Evolutionary conservation across 768 basidiomycete species (phyloP).

Genomic region (Tylopilus balloui): DNA sequence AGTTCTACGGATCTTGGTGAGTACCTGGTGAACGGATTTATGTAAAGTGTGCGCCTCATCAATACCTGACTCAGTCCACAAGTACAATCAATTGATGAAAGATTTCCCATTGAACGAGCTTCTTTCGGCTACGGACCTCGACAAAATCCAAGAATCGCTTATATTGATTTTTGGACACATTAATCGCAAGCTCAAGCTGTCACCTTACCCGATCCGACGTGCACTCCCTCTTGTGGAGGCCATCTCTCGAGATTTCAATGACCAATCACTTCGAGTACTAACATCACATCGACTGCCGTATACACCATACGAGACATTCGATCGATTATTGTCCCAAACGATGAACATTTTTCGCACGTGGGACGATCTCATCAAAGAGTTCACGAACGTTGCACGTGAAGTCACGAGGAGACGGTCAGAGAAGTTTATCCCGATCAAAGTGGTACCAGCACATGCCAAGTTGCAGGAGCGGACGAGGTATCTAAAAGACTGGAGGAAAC

Average conservation of each 20-base stretch:
- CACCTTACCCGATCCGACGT: constrained; percentile 94
- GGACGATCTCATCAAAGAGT: constrained; percentile 90
- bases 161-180: constrained; percentile 87
- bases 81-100: constrained; percentile 98
- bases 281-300: constrained; percentile 90
- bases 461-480: constrained; percentile 85
- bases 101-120: constrained; percentile 98
- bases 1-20: constrained; percentile 85
- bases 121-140: constrained; percentile 91
- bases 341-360: constrained; percentile 79
- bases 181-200: constrained; percentile 92
- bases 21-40: constrained; percentile 23
- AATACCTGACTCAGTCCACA: constrained; percentile 65
- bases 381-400: constrained; percentile 89
- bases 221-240: constrained; percentile 97
- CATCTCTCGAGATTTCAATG: constrained; percentile 96
- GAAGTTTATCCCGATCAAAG: constrained; percentile 96
- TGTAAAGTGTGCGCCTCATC: not conserved
- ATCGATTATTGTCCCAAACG: constrained; percentile 72
- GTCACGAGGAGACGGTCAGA: constrained; percentile 86
- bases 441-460: constrained; percentile 85
- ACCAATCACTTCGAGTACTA: constrained; percentile 86
- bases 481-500: constrained; percentile 88
- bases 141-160: constrained; percentile 89
- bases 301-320: constrained; percentile 92